Base-by-base conservation (phyloP, 768 basidiomycete genomes). In the Lactarius sp. region DNA sequence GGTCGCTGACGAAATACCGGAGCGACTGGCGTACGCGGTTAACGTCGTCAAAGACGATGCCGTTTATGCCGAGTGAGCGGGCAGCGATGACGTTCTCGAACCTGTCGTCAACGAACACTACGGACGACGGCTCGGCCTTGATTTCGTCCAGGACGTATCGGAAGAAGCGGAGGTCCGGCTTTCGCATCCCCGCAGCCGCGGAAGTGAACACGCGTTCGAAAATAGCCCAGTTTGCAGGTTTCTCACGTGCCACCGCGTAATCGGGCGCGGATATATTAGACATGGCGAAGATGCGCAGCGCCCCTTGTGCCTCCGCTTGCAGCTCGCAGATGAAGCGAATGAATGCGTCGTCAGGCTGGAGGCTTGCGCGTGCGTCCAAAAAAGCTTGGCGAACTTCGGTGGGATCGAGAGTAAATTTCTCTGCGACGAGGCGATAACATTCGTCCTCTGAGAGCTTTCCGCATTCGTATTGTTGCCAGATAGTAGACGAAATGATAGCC, bases 91-190 rank as follows among this genome's bases (percentile, higher is more conserved):
- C 80, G 61, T 85, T 85, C 67, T 85, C 85, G 12, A 76, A 73
- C 61, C 83, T 82, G 73, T 85, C 84, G 56, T 86, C 85, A 10
- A 86, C 78, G 66, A 85, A 85, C 36, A 84, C 80, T 0, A 79
- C 78, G 1, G 71, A 73, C 2, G 67, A 68, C 2, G 84, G 83
- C 53, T 84, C 80, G 6, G 77, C 69, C 14, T 76, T 75, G 12
- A 78, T 77, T 18, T 76, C 70, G 20, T 72, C 70, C 34, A 85
- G 69, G 16, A 85, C 82, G 56, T 79, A 76, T 53, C 74, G 74
- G 72, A 80, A 85, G 62, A 83, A 82, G 0, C 80, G 78, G 39
- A 83, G 77, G 64, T 81, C 78, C 12, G 81, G 83, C 69, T 83
- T 85, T 53, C 85, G 80, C 71, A 83, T 81, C 10, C 81, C 80